Evolutionary conservation across 768 basidiomycete genomes (phyloP).

Genomic region (Amanita pseudoporphyria): DNA sequence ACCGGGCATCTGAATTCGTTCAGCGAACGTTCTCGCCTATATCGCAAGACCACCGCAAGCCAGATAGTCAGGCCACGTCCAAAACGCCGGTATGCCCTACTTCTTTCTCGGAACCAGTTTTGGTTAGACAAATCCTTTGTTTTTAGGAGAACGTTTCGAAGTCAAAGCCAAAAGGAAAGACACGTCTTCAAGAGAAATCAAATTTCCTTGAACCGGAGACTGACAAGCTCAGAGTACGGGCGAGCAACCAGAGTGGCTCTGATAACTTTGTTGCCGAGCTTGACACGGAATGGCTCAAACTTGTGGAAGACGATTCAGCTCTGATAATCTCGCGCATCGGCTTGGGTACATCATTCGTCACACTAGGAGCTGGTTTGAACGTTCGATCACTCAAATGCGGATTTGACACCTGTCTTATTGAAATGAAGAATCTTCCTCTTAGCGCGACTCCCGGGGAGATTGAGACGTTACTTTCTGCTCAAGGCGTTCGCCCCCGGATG

Average conservation of each 20-base stretch:
- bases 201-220: background rate
- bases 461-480: conserved; percentile 3
- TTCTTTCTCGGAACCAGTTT: background rate
- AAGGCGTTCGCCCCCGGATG: background rate
- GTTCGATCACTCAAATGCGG: conserved; percentile 9
- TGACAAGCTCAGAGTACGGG: background rate
- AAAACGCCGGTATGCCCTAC: background rate
- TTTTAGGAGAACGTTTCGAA: background rate
- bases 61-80: background rate
- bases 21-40: background rate
- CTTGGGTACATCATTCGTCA: conserved; percentile 10
- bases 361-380: conserved; percentile 11
- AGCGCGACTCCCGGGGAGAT: conserved; percentile 1
- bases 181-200: background rate
- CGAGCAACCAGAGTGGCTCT: background rate
- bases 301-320: conserved; percentile 2
- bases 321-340: conserved; percentile 9
- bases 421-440: conserved; percentile 8
- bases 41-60: background rate
- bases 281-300: conserved; percentile 2
- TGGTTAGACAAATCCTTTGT: background rate
- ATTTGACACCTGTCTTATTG: conserved; percentile 11
- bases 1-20: background rate
- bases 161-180: background rate
- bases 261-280: background rate